Evolutionary conservation across 2,329 filamentous ascomycete genomes (phyloP), one percentile per base, ranked within the genome.

Genomic region (Aspergillus clavatus): DNA sequence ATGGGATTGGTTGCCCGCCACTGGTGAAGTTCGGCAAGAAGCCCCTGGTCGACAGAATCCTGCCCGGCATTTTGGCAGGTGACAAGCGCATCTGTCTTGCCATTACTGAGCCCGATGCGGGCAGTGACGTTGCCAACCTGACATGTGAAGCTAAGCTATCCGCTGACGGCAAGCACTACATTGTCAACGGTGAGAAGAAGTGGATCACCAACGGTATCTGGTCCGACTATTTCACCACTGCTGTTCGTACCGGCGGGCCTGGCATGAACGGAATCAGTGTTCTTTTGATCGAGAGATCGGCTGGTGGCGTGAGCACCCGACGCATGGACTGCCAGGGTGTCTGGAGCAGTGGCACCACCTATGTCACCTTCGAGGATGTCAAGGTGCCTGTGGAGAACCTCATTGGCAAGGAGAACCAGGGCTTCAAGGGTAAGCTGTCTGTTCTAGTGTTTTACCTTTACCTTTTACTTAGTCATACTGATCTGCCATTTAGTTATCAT

Each of bases 131-230:
- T 7, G 93, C 93, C 48, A 97, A 95, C 72, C 68, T 98, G 56
- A 93, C 84, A 11, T 97, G 91, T 69, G 90, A 97, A 76, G 93
- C 93, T 21, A 95, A 95, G 77, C 79, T 97, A 46, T 87, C 81
- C 52, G 87, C 93, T 58, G 93, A 98, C 61, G 93, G 93, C 63
- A 97, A 97, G 77, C 89, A 97, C 74, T 98, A 94, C 72, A 97
- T 97, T 57, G 93, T 98, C 72, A 98, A 97, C 64, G 93, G 93
- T 44, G 91, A 96, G 81, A 97, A 98, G 86, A 98, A 98, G 75
- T 97, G 93, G 91, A 97, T 97, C 70, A 97, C 91, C 61, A 98
- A 98, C 72, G 93, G 93, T 62, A 82, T 96, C 62, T 96, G 89
- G 89, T 81, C 78, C 51, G 93, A 98, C 70, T 98, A 97, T 76